Base-by-base conservation (phyloP, 371 early-diverging fungal species). In the Amoeboaphelidium occidentale region DNA sequence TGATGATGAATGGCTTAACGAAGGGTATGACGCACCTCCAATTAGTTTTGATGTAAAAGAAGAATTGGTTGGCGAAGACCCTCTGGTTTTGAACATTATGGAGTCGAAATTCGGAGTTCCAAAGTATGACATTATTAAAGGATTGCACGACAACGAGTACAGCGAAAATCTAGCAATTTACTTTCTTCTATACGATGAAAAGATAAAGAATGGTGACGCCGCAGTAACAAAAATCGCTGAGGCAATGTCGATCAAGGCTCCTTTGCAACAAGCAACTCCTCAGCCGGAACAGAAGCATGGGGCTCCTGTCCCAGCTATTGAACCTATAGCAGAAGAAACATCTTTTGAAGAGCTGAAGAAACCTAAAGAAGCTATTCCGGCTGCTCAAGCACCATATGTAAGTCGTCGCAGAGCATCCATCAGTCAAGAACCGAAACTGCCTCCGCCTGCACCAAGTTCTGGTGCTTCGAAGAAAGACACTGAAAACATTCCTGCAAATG, bases 1-100 rank as follows among this genome's bases (percentile, higher is more conserved):
- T 21, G 45, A 55, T 23, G 68, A 72, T 55, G 58, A 60, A 22
- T 72, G 72, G 72, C 60, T 61, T 32, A 63, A 49, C 28, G 69
- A 69, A 53, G 69, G 68, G 14, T 61, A 48, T 51, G 63, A 67
- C 41, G 46, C 57, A 22, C 45, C 51, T 10, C 51, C 51, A 59
- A 66, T 50, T 27, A 45, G 20, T 23, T 13, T 25, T n/a, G 4
- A 45, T 45, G 25, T 28, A 0, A 25, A 42, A 23, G 51, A 50
- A 42, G 27, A 32, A 17, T 10, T n/a, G 1, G 24, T 46, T 17
- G 46, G 20, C n/a, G 4, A 46, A n/a, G 51, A 50, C 25, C 32
- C 43, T 24, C 42, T 20, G 13, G 22, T 50, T 17, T 27, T 50
- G 3, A 44, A 50, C 17, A 32, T 12, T 2, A 43, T 50, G 4